Conservation (phyloP, 2,329 filamentous ascomycete genomes). For the Colletotrichum sp. region DNA sequence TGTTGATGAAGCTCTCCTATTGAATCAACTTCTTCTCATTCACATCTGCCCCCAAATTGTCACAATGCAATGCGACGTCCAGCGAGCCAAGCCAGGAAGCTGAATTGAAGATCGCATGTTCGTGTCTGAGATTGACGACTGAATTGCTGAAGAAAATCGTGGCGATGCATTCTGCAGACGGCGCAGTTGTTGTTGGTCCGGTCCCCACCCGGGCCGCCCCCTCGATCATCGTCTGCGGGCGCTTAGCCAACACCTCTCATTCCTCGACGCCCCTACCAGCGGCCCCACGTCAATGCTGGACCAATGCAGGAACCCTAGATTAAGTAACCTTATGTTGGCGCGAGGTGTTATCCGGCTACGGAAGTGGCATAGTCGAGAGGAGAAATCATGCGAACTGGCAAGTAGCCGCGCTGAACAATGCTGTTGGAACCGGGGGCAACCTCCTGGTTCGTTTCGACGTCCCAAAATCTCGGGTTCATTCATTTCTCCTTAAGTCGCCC, state of each 20-base stretch:
- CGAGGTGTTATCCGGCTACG: constrained; percentile 1
- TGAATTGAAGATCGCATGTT: background rate
- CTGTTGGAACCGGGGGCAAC: background rate
- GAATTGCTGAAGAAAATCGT: background rate
- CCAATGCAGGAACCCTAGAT: background rate
- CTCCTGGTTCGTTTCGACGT: constrained; percentile 6
- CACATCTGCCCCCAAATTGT: background rate
- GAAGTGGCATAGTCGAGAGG: background rate
- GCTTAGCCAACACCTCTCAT: constrained; percentile 15
- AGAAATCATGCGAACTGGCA: constrained; percentile 5
- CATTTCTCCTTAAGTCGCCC: too few relatives aligned
- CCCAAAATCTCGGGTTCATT: too few relatives aligned
- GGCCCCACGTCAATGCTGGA: background rate
- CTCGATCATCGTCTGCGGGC: constrained; percentile 6
- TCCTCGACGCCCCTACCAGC: background rate
- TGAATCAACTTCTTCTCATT: background rate
- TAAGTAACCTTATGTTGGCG: constrained; percentile 6
- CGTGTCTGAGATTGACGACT: background rate
- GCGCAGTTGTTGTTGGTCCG: background rate
- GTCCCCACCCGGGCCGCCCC: constrained; percentile 6
- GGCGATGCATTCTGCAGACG: background rate
- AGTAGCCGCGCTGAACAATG: constrained; percentile 16
- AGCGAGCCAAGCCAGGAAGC: background rate
- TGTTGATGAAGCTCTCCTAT: background rate
- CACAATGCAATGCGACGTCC: background rate